Evolutionary conservation across 495 filamentous ascomycete genomes (phyloP), one percentile per base, ranked within the genome.

Genomic region (Penicillium samsonianum): DNA sequence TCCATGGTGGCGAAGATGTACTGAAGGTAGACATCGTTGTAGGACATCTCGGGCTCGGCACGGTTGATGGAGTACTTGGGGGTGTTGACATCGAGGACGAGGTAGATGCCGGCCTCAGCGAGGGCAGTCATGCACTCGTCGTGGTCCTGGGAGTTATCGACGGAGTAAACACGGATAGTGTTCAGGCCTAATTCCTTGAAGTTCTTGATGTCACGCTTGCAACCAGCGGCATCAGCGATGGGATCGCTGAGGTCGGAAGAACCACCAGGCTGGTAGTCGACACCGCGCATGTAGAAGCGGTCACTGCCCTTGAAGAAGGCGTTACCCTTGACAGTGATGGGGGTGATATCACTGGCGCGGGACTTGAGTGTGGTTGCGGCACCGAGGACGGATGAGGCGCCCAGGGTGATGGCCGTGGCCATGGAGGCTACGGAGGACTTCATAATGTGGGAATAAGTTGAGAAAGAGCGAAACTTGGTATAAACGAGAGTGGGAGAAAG

Each of bases 201-300:
- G 60, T 91, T 77, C 17, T 77, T 73, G 67, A 96, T 89, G 72
- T 98, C 93, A 54, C 93, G 89, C 68, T 82, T 82, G 82, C 93
- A 98, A 53, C 74, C 74, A 0, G 72, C 70, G 17, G 73, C 64
- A 64, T 95, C 85, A 49, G 91, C 86, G 48, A 98, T 85, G 43
- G 93, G 92, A 64, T 98, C 93, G 19, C 69, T 64, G 53, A 89
- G 81, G 50, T 85, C 76, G 22, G 91, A 92, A 20, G 90, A 88
- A 58, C 93, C 93, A 59, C 93, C 92, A 48, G 92, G 92, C 71
- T 96, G 92, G 75, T 96, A 97, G 80, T 96, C 93, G 61, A 98
- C 87, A 69, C 93, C 93, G 43, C 91, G 89, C 50, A 98, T 84
- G 71, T 97, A 97, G 83, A 96, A 98, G 58, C 93, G 87, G 11